Base-by-base conservation (phyloP, 2,329 filamentous ascomycete species). In the Fusarium sulawesiense region DNA sequence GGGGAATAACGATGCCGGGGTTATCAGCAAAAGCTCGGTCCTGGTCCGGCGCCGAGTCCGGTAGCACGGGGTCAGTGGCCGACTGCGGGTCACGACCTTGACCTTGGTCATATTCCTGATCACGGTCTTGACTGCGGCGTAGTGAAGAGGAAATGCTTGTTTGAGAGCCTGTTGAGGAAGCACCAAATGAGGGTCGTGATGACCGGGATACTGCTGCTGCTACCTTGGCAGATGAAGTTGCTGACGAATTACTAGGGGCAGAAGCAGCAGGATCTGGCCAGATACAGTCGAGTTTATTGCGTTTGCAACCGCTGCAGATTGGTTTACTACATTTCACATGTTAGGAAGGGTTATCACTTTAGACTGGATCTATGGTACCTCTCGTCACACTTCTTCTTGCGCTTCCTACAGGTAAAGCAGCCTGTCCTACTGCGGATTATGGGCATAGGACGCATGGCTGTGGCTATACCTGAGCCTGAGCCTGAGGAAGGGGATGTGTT, bases 321-420 rank as follows among this genome's bases (percentile, higher is more conserved):
- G 86, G 85, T 60, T 83, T 81, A 66, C 83, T 81, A 45, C 63
- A 51, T 44, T 44, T 48, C 62, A 57, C 40, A 37, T 56, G 63
- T 49, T 41, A 54, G 42, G 7, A 42, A 8, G 30, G 7, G 40
- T 41, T 23, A n/a, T 51, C 30, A 53, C 20, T 40, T 12, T 14
- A 27, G 18, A 18, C 6, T 14, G 20, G 23, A 13, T 55, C 13
- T 11, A 25, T 27, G 13, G 21, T 67, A 67, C 64, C 46, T 67
- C 76, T 87, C 85, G 70, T 87, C 84, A 74, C 85, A 88, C 68
- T 85, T 82, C 68, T 86, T 86, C 76, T 87, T 87, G 64, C 84
- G 80, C 40, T 84, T 83, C 66, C 83, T 81, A 76, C 83, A 85
- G 29, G 82, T 85, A 75, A 85, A 78, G 76, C 83, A 85, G 60